Evolutionary conservation across 345 rosid genomes (phyloP).

Genomic region (Nasturtium officinale): DNA sequence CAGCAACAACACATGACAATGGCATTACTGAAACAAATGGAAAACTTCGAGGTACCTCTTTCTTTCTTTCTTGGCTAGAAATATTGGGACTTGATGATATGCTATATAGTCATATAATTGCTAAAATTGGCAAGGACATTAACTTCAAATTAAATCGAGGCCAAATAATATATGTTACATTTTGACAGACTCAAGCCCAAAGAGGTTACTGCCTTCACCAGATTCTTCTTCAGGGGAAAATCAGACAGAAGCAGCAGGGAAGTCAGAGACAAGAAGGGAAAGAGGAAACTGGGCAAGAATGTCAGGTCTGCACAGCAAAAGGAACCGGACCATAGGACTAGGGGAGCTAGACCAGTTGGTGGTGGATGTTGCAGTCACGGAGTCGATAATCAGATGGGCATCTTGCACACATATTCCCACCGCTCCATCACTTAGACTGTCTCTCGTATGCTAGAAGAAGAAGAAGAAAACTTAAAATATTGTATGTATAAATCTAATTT

Average conservation of each 20-base stretch:
- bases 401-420: constrained; percentile 80
- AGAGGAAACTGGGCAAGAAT: constrained; percentile 47
- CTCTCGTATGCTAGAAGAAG: constrained; percentile 67
- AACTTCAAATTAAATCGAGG: neutral
- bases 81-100: constrained; percentile 9
- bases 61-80: constrained; percentile 3
- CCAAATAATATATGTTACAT: neutral
- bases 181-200: constrained; percentile 46
- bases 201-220: constrained; percentile 43
- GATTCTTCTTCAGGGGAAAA: constrained; percentile 49
- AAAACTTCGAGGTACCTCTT: constrained; percentile 49
- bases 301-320: constrained; percentile 58
- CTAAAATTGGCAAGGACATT: constrained; percentile 1
- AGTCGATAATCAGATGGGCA: constrained; percentile 80
- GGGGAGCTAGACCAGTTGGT: constrained; percentile 69
- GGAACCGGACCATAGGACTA: constrained; percentile 68
- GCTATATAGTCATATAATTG: neutral
- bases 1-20: constrained; percentile 37
- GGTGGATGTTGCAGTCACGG: constrained; percentile 54
- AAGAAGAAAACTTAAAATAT: constrained; percentile 2
- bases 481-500: constrained; percentile 29
- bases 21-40: constrained; percentile 33
- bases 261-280: constrained; percentile 46
- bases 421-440: constrained; percentile 65
- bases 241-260: constrained; percentile 40